Conservation (phyloP, 2,329 filamentous ascomycete species). For the Trichoderma asperellum region DNA sequence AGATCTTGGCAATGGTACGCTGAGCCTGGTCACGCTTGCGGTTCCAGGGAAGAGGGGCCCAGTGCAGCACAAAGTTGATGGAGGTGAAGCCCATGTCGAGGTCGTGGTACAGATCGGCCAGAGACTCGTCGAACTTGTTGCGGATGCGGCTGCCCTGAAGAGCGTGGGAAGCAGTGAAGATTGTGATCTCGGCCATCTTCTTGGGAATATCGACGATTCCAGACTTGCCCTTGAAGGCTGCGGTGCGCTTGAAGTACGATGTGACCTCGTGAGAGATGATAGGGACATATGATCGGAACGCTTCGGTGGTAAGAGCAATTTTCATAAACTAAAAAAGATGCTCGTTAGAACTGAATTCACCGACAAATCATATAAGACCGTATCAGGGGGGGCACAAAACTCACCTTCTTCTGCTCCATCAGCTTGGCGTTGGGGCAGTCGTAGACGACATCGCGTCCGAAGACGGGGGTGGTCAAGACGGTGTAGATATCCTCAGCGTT, state of each 20-base stretch:
- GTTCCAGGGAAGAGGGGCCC: slow-evolving; percentile 88
- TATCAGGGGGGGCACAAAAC: slow-evolving; percentile 29
- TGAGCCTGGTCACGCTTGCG: slow-evolving; percentile 79
- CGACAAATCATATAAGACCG: not conserved
- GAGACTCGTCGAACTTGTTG: slow-evolving; percentile 75
- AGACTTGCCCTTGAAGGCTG: slow-evolving; percentile 67
- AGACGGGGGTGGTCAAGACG: slow-evolving; percentile 71
- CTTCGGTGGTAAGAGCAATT: slow-evolving; percentile 74
- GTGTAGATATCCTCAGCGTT: slow-evolving; percentile 90
- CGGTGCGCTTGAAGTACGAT: slow-evolving; percentile 70
- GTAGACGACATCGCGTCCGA: slow-evolving; percentile 86
- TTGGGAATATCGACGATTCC: slow-evolving; percentile 74
- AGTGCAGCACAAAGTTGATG: slow-evolving; percentile 88
- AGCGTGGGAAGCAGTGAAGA: slow-evolving; percentile 85
- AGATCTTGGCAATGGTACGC: slow-evolving; percentile 77
- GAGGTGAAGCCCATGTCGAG: slow-evolving; percentile 88
- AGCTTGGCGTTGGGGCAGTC: slow-evolving; percentile 89
- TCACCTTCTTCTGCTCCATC: slow-evolving; percentile 94
- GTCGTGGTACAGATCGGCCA: slow-evolving; percentile 83
- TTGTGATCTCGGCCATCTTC: slow-evolving; percentile 82
- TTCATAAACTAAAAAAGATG: slow-evolving; percentile 68
- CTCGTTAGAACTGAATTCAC: slow-evolving; percentile 26
- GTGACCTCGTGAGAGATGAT: slow-evolving; percentile 77
- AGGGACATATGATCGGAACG: slow-evolving; percentile 74
- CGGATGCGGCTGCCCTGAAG: slow-evolving; percentile 85